Conservation (phyloP, 2,329 filamentous ascomycete species). For the Cladosporium sp. region DNA sequence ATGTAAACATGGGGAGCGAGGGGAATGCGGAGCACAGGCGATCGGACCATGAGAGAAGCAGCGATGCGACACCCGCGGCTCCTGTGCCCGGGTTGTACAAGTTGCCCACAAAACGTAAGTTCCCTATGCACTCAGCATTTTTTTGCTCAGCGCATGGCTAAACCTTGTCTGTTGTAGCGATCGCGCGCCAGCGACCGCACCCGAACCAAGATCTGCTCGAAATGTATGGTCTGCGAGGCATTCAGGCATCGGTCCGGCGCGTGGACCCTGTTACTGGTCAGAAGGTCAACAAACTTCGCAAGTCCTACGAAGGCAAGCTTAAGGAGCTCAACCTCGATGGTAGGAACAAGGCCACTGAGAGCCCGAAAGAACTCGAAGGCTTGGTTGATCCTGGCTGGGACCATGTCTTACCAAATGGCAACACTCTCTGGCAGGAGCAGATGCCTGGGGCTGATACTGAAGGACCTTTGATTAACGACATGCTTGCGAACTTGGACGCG, state of each 20-base stretch:
- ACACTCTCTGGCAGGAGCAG: conserved; percentile 36
- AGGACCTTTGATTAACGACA: conserved; percentile 32
- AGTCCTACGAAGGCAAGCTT: conserved; percentile 56
- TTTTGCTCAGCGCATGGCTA: conserved; percentile 36
- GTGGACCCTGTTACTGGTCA: conserved; percentile 62
- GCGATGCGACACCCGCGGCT: conserved; percentile 14
- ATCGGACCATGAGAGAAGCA: conserved; percentile 48
- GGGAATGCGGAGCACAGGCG: conserved; percentile 42
- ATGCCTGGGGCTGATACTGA: conserved; percentile 31
- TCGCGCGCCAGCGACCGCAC: conserved; percentile 53
- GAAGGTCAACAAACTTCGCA: conserved; percentile 63
- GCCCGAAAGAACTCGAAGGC: conserved; percentile 37
- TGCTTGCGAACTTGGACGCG: conserved; percentile 41
- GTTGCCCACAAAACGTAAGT: conserved; percentile 36
- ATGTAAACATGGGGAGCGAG: conserved; percentile 40
- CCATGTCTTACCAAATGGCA: conserved; percentile 29
- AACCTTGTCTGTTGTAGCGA: conserved; percentile 41
- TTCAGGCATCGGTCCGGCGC: conserved; percentile 60
- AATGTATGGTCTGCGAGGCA: conserved; percentile 56
- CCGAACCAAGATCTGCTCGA: conserved; percentile 59
- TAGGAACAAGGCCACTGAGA: conserved; percentile 49
- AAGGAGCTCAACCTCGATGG: conserved; percentile 51
- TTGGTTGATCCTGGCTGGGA: conserved; percentile 38
- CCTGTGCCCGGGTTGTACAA: conserved; percentile 28
- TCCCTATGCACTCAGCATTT: conserved; percentile 24